Evolutionary conservation across 2,329 filamentous ascomycete genomes (phyloP).

Genomic region (Drechslera avenae): DNA sequence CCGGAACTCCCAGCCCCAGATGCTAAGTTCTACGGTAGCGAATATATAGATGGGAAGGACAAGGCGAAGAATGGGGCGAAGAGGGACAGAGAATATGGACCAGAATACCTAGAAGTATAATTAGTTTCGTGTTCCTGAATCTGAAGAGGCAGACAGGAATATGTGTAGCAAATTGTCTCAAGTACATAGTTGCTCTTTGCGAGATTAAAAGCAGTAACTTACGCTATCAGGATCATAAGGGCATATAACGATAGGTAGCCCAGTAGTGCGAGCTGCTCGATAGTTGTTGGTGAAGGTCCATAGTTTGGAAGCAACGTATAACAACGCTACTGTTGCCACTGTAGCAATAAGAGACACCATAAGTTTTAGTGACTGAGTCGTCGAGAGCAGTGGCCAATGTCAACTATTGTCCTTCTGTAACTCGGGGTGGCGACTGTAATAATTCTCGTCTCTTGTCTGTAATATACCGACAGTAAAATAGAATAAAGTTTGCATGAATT

Average conservation of each 20-base stretch:
- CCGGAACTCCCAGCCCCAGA: slow-evolving; percentile 23
- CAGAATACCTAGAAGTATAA: neutral
- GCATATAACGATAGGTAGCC: slow-evolving; percentile 4
- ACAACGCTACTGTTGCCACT: neutral
- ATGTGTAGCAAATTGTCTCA: neutral
- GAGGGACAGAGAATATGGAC: neutral
- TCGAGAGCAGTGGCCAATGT: too few relatives aligned
- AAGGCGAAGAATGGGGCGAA: neutral
- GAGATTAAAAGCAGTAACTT: neutral
- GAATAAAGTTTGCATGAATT: too few relatives aligned
- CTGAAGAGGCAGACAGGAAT: neutral
- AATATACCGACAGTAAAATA: too few relatives aligned
- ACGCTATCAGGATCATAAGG: slow-evolving; percentile 11
- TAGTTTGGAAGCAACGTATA: neutral
- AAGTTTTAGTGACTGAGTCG: too few relatives aligned
- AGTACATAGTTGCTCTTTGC: neutral
- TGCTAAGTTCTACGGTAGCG: slow-evolving; percentile 1
- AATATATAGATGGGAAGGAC: slow-evolving; percentile 2
- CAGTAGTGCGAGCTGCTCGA: neutral
- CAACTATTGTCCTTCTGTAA: too few relatives aligned
- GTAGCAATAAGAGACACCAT: neutral
- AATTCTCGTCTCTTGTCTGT: too few relatives aligned
- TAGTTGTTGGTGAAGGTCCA: neutral
- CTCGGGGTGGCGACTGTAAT: too few relatives aligned
- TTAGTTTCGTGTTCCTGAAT: neutral